Evolutionary conservation across 1,284 basidiomycete species (phyloP).

Genomic region (Cutaneotrichosporon sp.): DNA sequence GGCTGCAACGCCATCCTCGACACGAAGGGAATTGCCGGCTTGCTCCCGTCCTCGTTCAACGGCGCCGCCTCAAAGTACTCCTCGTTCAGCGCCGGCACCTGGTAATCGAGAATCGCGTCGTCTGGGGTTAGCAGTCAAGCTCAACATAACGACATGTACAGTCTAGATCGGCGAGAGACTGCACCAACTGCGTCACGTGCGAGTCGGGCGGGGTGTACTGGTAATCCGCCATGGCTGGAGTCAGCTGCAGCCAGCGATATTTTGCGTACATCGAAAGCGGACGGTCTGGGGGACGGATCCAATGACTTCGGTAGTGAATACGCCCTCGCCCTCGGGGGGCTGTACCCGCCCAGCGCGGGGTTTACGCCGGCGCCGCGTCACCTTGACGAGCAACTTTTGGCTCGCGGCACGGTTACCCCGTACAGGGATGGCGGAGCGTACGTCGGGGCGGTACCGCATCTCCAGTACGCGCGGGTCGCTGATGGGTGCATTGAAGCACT

Average conservation of each 20-base stretch:
- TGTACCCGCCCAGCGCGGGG: background rate
- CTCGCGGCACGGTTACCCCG: constrained; percentile 68
- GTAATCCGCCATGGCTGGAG: constrained; percentile 80
- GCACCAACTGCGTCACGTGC: constrained; percentile 61
- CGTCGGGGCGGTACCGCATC: constrained; percentile 63
- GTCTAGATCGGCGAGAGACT: constrained; percentile 70
- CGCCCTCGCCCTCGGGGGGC: constrained; percentile 44
- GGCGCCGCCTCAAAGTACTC: constrained; percentile 50
- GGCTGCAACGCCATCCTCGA: constrained; percentile 40
- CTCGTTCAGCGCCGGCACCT: constrained; percentile 61
- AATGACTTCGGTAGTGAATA: constrained; percentile 71
- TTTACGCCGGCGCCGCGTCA: constrained; percentile 55
- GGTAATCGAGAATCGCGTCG: constrained; percentile 63
- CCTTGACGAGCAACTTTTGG: constrained; percentile 72
- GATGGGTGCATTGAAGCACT: constrained; percentile 56
- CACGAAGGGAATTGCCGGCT: constrained; percentile 13
- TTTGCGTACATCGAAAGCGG: constrained; percentile 73
- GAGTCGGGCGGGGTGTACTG: constrained; percentile 76
- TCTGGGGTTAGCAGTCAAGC: constrained; percentile 51
- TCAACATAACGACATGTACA: constrained; percentile 51
- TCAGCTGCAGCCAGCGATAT: background rate
- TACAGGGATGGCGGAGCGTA: constrained; percentile 73
- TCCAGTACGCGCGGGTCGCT: constrained; percentile 55
- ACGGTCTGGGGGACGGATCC: constrained; percentile 75
- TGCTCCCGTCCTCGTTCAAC: constrained; percentile 16